Percentiles rank a stretch among this genome's conserved stretches.
Conservation (phyloP, 495 filamentous ascomycete species). For the Podospora australis region DNA sequence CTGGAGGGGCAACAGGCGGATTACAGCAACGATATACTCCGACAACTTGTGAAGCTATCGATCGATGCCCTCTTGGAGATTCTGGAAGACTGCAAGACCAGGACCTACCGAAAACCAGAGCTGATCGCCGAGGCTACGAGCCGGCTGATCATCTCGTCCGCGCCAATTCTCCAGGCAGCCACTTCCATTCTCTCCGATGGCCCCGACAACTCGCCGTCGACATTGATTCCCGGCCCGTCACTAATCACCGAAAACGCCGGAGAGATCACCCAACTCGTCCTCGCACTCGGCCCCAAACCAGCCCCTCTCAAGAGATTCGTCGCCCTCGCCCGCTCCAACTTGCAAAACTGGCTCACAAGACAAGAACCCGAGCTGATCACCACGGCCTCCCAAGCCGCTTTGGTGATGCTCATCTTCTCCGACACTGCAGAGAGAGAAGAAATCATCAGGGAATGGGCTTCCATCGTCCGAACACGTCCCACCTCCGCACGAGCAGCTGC, state of each 20-base stretch:
- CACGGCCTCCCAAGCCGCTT: constrained; percentile 35
- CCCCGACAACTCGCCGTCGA: not conserved
- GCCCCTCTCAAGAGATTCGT: constrained; percentile 7
- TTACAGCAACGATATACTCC: not conserved
- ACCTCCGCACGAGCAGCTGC: constrained; percentile 19
- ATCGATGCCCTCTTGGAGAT: constrained; percentile 22
- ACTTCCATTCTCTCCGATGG: constrained; percentile 1
- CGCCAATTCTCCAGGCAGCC: constrained; percentile 31
- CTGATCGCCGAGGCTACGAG: constrained; percentile 61
- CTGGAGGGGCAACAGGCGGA: not conserved
- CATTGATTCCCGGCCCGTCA: constrained; percentile 16
- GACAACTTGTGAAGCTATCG: constrained; percentile 13
- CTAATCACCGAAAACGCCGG: constrained; percentile 11
- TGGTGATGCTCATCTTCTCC: constrained; percentile 35
- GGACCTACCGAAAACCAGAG: constrained; percentile 56
- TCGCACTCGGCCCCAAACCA: constrained; percentile 5
- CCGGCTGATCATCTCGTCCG: constrained; percentile 44
- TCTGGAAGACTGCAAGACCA: constrained; percentile 29
- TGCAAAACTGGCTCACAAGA: constrained; percentile 36
- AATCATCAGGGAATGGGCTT: constrained; percentile 35
- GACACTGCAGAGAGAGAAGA: constrained; percentile 17
- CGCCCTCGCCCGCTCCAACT: constrained; percentile 20
- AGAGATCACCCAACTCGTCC: constrained; percentile 14
- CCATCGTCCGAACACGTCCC: constrained; percentile 26
- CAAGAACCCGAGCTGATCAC: constrained; percentile 37